Evolutionary conservation across 2,329 filamentous ascomycete genomes (phyloP).

Genomic region (Sclerotinia spermophila): DNA sequence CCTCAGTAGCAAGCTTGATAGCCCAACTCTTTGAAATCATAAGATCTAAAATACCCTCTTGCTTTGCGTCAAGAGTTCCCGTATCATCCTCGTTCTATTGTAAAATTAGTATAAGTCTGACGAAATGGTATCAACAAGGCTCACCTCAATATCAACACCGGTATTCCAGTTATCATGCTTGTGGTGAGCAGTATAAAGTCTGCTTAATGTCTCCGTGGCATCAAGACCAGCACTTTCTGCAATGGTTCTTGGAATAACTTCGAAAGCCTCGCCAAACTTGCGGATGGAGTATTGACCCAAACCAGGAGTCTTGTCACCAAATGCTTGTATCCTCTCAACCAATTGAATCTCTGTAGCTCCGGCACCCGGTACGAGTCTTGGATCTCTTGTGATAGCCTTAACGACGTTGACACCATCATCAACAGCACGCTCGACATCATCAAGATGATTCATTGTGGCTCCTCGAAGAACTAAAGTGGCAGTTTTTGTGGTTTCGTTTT

Average conservation of each 20-base stretch:
- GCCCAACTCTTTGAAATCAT: slow-evolving; percentile 93
- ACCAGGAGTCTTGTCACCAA: slow-evolving; percentile 88
- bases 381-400: slow-evolving; percentile 94
- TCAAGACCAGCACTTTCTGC: slow-evolving; percentile 95
- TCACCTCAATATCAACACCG: slow-evolving; percentile 88
- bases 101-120: slow-evolving; percentile 21
- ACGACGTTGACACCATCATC: slow-evolving; percentile 98
- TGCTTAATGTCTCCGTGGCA: slow-evolving; percentile 92
- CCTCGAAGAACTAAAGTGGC: slow-evolving; percentile 92
- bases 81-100: slow-evolving; percentile 67
- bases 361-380: slow-evolving; percentile 86
- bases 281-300: slow-evolving; percentile 94
- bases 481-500: slow-evolving; percentile 86
- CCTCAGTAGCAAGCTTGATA: slow-evolving; percentile 93
- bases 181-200: slow-evolving; percentile 89
- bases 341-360: slow-evolving; percentile 94
- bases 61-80: slow-evolving; percentile 79
- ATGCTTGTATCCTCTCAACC: slow-evolving; percentile 83
- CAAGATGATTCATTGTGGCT: slow-evolving; percentile 95
- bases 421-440: slow-evolving; percentile 93
- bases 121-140: slow-evolving; percentile 20
- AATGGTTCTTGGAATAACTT: slow-evolving; percentile 89
- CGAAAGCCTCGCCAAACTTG: slow-evolving; percentile 96
- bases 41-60: slow-evolving; percentile 87
- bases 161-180: slow-evolving; percentile 82